Evolutionary conservation across 108 stramenopile genomes (phyloP).

Genomic region (Cylindrotheca fusiformis): DNA sequence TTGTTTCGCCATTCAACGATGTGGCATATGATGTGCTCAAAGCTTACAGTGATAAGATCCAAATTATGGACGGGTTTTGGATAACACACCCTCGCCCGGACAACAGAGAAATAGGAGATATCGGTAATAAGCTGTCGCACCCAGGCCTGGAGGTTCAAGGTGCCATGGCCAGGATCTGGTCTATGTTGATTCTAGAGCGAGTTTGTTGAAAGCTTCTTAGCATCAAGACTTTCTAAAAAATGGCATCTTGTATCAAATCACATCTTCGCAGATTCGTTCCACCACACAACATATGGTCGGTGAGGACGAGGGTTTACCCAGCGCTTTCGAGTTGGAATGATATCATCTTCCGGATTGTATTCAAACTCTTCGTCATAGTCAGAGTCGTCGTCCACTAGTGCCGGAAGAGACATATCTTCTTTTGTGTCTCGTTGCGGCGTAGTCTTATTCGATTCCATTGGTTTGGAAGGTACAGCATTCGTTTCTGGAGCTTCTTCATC

Average conservation of each 20-base stretch:
- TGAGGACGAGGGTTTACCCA: constrained; percentile 48
- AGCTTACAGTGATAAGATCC: constrained; percentile 18
- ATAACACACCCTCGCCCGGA: constrained; percentile 71
- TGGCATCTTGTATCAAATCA: neutral
- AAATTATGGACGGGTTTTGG: constrained; percentile 72
- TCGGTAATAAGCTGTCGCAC: constrained; percentile 77
- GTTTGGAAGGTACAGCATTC: neutral
- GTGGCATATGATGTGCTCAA: constrained; percentile 43
- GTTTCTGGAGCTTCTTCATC: no score
- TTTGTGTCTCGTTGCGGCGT: neutral
- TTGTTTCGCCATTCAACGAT: constrained; percentile 55
- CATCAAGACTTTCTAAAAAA: neutral
- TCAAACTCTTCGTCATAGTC: neutral
- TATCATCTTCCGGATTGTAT: constrained; percentile 33
- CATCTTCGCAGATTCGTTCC: neutral
- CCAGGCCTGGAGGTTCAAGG: constrained; percentile 69
- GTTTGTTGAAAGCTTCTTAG: constrained; percentile 9
- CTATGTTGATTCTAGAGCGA: constrained; percentile 45
- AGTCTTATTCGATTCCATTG: neutral
- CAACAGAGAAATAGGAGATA: constrained; percentile 63
- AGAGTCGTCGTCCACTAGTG: neutral
- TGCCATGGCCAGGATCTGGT: constrained; percentile 60
- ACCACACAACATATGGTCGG: constrained; percentile 24
- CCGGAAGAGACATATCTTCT: neutral
- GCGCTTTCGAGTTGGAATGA: constrained; percentile 39